Base-by-base conservation (phyloP, 768 basidiomycete genomes). In the Amanita thiersii region DNA sequence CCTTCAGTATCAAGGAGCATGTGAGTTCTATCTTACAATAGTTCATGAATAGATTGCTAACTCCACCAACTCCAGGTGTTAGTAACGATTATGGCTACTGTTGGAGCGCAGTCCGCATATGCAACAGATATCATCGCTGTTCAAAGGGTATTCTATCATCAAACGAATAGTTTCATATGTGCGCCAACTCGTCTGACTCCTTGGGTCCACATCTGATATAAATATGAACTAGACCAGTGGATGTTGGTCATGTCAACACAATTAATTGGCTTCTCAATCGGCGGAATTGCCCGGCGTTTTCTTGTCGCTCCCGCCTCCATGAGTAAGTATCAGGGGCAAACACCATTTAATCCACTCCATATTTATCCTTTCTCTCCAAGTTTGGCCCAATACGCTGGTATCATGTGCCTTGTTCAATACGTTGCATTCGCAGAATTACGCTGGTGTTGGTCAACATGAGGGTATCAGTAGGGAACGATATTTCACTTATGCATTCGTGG, bases 41-140 rank as follows among this genome's bases (percentile, higher is more conserved):
- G 47, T 31, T 40, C 28, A 40, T 35, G 23, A 30, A 32, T 21
- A 45, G 53, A 37, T 49, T 12, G n/a, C 17, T 15, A 35, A 21
- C 48, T 26, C 17, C 19, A 25, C 20, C 39, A 21, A 19, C 37
- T 36, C 5, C 48, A 73, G 69, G 77, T 81, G 0, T 57, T 87
- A 15, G 70, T 84, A 38, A 83, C 77, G 0, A 76, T 86, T 48
- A 83, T 84, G 69, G 69, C 69, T 9, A 62, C 57, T n/a, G 69
- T 72, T 17, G 68, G 66, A 61, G 77, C 79, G 1, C 68, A 69
- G 38, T 64, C 63, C 44, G 75, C 76, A 2, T 78, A 78, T 49
- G 75, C 74, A 53, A 86, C 82, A 5, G 84, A 86, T 47, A 76
- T 87, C 30, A 55, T 86, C 29, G 81, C 81, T 1, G 83, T 87